These are phyloP conservation scores for Alternaria brassicae DNA, from an alignment of 2,329 filamentous ascomycete genomes.

Conservation along the genomic window DNA sequence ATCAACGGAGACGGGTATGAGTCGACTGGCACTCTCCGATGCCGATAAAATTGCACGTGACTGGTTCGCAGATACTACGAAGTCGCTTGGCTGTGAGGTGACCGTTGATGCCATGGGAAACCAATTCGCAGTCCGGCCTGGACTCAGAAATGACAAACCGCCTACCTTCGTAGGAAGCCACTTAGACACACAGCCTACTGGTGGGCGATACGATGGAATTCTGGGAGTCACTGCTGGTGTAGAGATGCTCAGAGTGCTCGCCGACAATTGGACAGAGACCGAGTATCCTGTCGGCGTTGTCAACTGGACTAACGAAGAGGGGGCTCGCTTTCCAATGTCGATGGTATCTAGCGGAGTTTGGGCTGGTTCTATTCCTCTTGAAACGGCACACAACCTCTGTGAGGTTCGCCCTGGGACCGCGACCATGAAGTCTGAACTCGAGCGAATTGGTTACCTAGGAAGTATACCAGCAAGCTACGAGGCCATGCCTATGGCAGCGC, in stretches of 20 bases:
- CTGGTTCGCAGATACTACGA: slow-evolving; percentile 74
- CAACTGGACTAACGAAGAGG: slow-evolving; percentile 86
- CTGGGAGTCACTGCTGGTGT: slow-evolving; percentile 75
- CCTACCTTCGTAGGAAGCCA: slow-evolving; percentile 76
- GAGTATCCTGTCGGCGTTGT: slow-evolving; percentile 75
- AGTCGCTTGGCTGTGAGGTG: slow-evolving; percentile 69
- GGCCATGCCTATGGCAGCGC: slow-evolving; percentile 71
- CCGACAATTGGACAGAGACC: slow-evolving; percentile 72
- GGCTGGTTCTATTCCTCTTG: slow-evolving; percentile 70
- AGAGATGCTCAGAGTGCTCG: slow-evolving; percentile 72
- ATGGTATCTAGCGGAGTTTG: slow-evolving; percentile 80
- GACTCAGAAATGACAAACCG: slow-evolving; percentile 62
- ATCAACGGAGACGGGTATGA: slow-evolving; percentile 76
- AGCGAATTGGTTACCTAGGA: slow-evolving; percentile 76
- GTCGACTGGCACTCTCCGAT: slow-evolving; percentile 73
- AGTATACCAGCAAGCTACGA: slow-evolving; percentile 62
- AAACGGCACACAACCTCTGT: slow-evolving; percentile 64
- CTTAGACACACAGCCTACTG: slow-evolving; percentile 62
- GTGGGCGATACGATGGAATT: slow-evolving; percentile 78
- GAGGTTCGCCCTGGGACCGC: slow-evolving; percentile 68
- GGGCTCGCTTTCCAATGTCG: slow-evolving; percentile 77
- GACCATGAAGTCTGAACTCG: slow-evolving; percentile 72
- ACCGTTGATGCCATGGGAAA: slow-evolving; percentile 80
- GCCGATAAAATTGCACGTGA: slow-evolving; percentile 74
- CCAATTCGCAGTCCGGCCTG: slow-evolving; percentile 75